phyloP scores from a whole-genome alignment of 257 asterid species.

The Scutellaria galericulata region DNA sequence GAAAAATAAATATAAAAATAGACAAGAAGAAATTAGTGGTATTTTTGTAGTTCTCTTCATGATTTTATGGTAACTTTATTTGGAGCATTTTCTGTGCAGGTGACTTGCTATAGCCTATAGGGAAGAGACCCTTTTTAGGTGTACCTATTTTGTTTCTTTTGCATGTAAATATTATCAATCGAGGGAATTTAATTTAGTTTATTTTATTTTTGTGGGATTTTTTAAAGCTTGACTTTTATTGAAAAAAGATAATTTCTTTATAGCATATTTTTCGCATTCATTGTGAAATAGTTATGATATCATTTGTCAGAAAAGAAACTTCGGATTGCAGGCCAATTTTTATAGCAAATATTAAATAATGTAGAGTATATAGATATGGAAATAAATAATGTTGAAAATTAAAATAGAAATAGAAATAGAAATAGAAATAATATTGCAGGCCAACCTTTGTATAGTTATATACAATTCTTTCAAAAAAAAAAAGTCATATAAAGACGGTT shows the following conservation, averaged over 20 bases:
- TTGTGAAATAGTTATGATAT: too few species aligned
- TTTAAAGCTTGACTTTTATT: too few species aligned
- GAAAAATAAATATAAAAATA: neutral
- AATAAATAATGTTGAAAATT: too few species aligned
- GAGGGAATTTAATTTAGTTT: neutral
- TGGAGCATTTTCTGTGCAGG: slow-evolving; percentile 16
- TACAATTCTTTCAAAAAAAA: too few species aligned
- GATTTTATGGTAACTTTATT: slow-evolving; percentile 30
- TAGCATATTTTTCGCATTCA: too few species aligned
- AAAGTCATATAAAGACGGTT: too few species aligned
- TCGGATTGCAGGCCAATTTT: neutral
- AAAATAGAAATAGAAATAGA: too few species aligned
- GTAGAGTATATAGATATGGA: neutral
- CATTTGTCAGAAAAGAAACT: neutral
- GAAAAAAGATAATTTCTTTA: too few species aligned
- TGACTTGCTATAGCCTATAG: neutral
- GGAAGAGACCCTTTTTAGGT: slow-evolving; percentile 18
- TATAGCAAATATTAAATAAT: neutral
- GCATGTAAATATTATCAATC: slow-evolving; percentile 10
- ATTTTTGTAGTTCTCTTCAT: slow-evolving; percentile 28
- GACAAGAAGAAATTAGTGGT: neutral
- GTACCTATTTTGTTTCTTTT: slow-evolving; percentile 35
- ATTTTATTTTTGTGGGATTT: neutral
- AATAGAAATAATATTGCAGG: too few species aligned
- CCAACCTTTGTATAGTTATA: too few species aligned